phyloP scores from a whole-genome alignment of 805 yeast genomes.

The Priceomyces haplophilus region DNA sequence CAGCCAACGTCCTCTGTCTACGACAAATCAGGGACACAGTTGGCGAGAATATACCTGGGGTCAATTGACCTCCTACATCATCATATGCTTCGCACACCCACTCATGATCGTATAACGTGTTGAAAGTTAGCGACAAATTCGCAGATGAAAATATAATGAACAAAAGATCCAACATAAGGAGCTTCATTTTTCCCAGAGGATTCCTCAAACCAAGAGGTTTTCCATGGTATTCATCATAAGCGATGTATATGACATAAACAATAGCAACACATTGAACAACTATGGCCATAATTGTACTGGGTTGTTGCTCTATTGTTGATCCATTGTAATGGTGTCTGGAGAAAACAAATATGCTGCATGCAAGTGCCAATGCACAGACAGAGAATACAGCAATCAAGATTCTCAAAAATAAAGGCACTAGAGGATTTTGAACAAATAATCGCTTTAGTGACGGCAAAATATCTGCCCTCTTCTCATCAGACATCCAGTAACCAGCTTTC shows the following conservation, averaged over 20 bases:
- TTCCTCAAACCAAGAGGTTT: constrained; percentile 88
- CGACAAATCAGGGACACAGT: constrained; percentile 59
- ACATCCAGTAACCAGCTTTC: constrained; percentile 68
- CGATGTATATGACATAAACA: constrained; percentile 73
- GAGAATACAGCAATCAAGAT: constrained; percentile 48
- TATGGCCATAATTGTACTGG: constrained; percentile 91
- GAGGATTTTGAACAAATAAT: constrained; percentile 69
- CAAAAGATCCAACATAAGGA: constrained; percentile 76
- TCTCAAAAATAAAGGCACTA: constrained; percentile 76
- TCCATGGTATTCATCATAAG: constrained; percentile 88
- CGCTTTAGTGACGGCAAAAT: constrained; percentile 61
- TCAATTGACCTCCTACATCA: constrained; percentile 13
- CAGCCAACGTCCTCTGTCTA: constrained; percentile 73
- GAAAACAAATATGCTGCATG: constrained; percentile 52
- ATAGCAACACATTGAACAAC: constrained; percentile 78
- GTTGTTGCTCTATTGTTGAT: constrained; percentile 58
- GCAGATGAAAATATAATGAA: constrained; percentile 90
- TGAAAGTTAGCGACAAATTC: constrained; percentile 79
- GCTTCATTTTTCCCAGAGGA: constrained; percentile 77
- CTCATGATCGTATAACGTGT: constrained; percentile 70
- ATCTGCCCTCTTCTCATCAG: constrained; percentile 56
- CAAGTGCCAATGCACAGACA: constrained; percentile 67
- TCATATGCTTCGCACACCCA: constrained; percentile 63
- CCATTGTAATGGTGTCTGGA: constrained; percentile 34
- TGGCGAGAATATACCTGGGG: constrained; percentile 23